Percentiles rank a stretch among this genome's conserved stretches.
These are phyloP conservation scores for Beauveria asiatica DNA, from an alignment of 2,329 filamentous ascomycete genomes.

Conservation along the genomic window DNA sequence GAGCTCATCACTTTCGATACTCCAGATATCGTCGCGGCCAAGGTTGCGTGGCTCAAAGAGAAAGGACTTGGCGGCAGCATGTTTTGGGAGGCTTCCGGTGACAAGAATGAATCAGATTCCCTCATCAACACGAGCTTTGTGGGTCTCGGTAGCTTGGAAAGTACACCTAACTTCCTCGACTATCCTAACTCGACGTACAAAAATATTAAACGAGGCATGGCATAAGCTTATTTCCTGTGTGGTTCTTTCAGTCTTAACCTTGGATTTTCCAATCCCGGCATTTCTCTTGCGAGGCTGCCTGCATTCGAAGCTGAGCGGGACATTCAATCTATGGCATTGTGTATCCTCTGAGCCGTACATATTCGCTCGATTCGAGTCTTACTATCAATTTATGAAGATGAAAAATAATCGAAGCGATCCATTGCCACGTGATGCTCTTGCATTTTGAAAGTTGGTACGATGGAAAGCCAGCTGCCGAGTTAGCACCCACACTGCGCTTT, in stretches of 20 bases:
- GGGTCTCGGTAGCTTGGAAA: constrained; percentile 34
- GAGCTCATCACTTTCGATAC: constrained; percentile 69
- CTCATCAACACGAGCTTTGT: constrained; percentile 46
- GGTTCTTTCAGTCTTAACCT: not conserved
- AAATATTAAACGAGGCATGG: constrained; percentile 36
- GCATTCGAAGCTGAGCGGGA: too few relatives aligned
- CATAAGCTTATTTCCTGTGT: constrained; percentile 2
- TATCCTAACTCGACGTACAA: constrained; percentile 48
- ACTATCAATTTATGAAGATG: not conserved
- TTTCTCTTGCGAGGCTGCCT: not conserved
- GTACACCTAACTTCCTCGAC: constrained; percentile 38
- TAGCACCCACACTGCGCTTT: not conserved
- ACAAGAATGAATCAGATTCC: constrained; percentile 50
- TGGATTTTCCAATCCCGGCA: not conserved
- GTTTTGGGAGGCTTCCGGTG: constrained; percentile 78
- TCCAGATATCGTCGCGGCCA: constrained; percentile 48
- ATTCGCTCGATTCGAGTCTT: not conserved
- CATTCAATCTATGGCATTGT: too few relatives aligned
- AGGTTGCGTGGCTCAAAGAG: constrained; percentile 56
- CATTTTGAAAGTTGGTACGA: too few relatives aligned
- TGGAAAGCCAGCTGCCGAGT: not conserved
- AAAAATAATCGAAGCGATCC: too few relatives aligned
- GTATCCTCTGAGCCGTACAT: not conserved
- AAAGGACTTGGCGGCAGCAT: constrained; percentile 64
- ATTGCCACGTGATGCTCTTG: not conserved